Evolutionary conservation across 2,329 filamentous ascomycete species (phyloP), one percentile per base, ranked within the genome.

Genomic region (Exophiala viscosa): DNA sequence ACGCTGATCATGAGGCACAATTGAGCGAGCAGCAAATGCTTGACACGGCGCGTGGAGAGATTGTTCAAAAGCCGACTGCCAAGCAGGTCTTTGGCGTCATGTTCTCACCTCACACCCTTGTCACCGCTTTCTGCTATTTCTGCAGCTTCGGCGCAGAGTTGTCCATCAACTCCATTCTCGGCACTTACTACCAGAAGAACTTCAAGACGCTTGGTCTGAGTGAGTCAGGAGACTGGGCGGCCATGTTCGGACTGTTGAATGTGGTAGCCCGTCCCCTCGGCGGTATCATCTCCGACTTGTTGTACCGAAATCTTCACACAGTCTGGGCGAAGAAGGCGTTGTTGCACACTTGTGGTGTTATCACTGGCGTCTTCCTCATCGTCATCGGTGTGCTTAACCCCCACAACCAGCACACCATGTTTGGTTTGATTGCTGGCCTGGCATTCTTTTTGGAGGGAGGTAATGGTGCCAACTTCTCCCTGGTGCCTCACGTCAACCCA

Each of bases 401-500:
- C 0, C 78, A 83, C 20, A 65, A 78, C 18, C 68, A 85, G 43
- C 70, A 77, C 5, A 83, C 81, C 2, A 85, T 95, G 77, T 84
- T 93, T 50, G 88, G 87, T 1, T 81, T 96, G 5, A 74, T 95
- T 7, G 84, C 85, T 1, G 79, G 88, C 8, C 79, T 90, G 73
- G 88, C 87, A 1, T 78, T 95, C 66, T 95, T 95, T 73, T 72
- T 90, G 39, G 89, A 95, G 68, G 88, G 87, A 1, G 85, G 84
- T 38, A 96, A 96, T 66, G 91, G 91, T 0, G 84, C 88, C 36
- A 93, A 88, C 72, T 96, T 93, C 69, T 83, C 88, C 0, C 78
- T 96, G 5, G 86, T 96, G 18, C 90, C 90, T 3, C 91, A 96
- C 66, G 86, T 95, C 1, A 87, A 91, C 69, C 88, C 89, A 1